phyloP scores from a whole-genome alignment of 1,139 yeast species.

The Meyerozyma carpophila region DNA sequence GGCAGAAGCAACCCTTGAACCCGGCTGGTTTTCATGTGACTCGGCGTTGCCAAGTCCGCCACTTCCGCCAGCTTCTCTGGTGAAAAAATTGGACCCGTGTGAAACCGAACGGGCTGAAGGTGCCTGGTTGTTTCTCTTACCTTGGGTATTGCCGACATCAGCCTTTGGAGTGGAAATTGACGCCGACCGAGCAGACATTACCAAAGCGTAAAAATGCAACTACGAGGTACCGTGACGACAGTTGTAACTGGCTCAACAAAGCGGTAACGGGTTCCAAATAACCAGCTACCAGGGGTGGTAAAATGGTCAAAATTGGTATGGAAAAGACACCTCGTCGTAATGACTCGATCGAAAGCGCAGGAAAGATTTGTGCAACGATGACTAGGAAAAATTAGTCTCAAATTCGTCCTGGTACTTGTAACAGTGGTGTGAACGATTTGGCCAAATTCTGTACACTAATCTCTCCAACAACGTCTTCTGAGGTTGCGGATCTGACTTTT shows the following conservation, averaged over 20 bases:
- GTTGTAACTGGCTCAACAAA: no score
- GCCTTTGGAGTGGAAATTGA: slow-evolving; percentile 14
- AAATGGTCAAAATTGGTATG: no score
- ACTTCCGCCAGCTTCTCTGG: slow-evolving; percentile 17
- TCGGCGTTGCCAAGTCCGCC: slow-evolving; percentile 9
- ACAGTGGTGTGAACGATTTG: background rate
- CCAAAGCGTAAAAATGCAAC: background rate
- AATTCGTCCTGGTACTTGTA: background rate
- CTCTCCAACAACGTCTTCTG: background rate
- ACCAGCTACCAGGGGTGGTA: no score
- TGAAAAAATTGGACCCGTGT: slow-evolving; percentile 21
- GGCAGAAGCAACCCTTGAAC: slow-evolving; percentile 3
- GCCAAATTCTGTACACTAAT: background rate
- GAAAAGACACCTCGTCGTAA: background rate
- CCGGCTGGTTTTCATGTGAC: slow-evolving; percentile 5
- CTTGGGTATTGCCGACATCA: slow-evolving; percentile 6
- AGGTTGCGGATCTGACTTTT: background rate
- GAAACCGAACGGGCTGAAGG: slow-evolving; percentile 13
- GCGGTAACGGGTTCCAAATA: no score
- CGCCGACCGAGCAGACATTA: slow-evolving; percentile 10
- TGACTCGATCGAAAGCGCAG: background rate
- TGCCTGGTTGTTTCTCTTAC: slow-evolving; percentile 3
- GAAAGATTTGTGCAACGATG: background rate
- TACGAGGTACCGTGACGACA: background rate
- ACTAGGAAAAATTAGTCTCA: background rate